Base-by-base conservation (phyloP, 2,329 filamentous ascomycete genomes). In the Thelonectria olida region DNA sequence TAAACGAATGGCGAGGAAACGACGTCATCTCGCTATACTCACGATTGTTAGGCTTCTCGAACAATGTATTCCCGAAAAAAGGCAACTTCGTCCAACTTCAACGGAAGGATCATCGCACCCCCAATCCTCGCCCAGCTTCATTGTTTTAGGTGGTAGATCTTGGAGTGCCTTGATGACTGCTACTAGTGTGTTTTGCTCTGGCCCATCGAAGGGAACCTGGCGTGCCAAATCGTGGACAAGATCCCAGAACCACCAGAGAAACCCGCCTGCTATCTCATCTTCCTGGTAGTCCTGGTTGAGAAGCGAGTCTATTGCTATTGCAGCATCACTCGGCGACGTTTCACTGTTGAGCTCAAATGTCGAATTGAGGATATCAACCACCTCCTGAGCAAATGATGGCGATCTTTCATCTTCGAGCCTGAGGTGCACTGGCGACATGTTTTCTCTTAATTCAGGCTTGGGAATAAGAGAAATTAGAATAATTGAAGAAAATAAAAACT, bases 161-260 rank as follows among this genome's bases (percentile, higher is more conserved):
- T 56, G 15, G 5, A 67, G 60, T 3, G 44, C 54, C 31, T 63
- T 50, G 20, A 67, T 20, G 6, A 60, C 22, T 1, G 31, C 60
- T 5, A 47, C 57, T 4, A 68, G 41, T 7, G 20, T 57, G 15
- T 67, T 61, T 13, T 70, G 67, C 38, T 65, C 55, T 2, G 34
- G 31, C 25, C 57, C 60, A 25, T 67, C 50, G 39, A 64, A 55
- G 10, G 67, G 64, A 31, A 70, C 10, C 36, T 69, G 66, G n/a
- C 66, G 62, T 17, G 63, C 41, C 15, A 71, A 47, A 4, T 64
- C 53, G 25, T 69, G 68, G 10, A 71, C 15, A 2, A 70, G 62
- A 27, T 69, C 65, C 69, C 68, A 68, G 53, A 69, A 69, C 55
- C 68, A 64, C 56, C 61, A 68, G 7, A 69, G 49, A 17, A 71